Evolutionary conservation across 345 rosid genomes (phyloP).

Genomic region (Clarkia xantiana): DNA sequence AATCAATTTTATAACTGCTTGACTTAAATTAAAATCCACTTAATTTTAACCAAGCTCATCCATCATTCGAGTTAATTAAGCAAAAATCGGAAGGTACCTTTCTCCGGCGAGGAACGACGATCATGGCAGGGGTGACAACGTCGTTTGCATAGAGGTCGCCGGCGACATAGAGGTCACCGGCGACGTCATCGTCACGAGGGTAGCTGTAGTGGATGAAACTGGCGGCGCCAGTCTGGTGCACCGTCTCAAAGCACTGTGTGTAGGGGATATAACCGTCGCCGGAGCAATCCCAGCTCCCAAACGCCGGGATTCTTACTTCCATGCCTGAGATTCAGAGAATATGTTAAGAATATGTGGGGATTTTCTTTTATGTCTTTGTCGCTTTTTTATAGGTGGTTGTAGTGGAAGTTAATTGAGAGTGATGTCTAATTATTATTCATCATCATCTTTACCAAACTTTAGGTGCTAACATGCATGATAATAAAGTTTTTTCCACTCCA

Average conservation of each 20-base stretch:
- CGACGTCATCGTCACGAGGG: conserved; percentile 25
- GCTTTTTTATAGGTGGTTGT: too few species aligned
- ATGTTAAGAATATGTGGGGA: too few species aligned
- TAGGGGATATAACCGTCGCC: conserved; percentile 62
- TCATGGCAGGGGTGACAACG: conserved; percentile 71
- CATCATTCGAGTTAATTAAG: too few species aligned
- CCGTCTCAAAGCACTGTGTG: conserved; percentile 86
- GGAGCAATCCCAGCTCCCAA: conserved; percentile 99
- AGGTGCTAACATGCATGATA: too few species aligned
- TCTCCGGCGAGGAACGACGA: conserved; percentile 82
- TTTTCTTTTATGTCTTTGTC: too few species aligned
- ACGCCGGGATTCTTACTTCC: conserved; percentile 48
- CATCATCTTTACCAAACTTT: too few species aligned
- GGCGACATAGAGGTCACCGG: conserved; percentile 80
- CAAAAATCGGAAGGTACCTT: conserved; percentile 25
- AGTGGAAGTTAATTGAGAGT: too few species aligned
- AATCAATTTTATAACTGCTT: too few species aligned
- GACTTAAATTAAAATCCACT: too few species aligned
- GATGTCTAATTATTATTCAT: too few species aligned
- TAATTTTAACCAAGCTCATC: too few species aligned
- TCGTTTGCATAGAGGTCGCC: conserved; percentile 78
- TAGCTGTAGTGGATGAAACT: conserved; percentile 58
- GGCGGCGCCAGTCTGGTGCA: conserved; percentile 13
- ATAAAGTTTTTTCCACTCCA: too few species aligned
- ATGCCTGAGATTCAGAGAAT: not conserved